Conservation (phyloP, 768 basidiomycete genomes). For the Boletales sp. region DNA sequence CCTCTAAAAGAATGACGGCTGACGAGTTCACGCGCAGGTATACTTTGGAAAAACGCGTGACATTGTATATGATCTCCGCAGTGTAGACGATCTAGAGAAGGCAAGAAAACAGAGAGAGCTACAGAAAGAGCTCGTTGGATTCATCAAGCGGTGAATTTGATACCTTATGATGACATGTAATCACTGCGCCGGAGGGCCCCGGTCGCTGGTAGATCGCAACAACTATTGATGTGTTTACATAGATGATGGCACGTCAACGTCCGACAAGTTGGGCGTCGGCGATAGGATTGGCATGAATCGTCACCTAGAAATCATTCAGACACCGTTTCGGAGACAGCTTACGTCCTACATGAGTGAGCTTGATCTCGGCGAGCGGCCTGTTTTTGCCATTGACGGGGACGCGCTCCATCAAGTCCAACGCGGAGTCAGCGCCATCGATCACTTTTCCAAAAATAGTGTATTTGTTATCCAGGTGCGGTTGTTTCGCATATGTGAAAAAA, state of each 20-base stretch:
- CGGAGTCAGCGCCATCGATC: slow-evolving; percentile 96
- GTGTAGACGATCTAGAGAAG: slow-evolving; percentile 80
- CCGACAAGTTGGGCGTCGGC: slow-evolving; percentile 59
- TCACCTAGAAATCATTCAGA: slow-evolving; percentile 46
- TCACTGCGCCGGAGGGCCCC: slow-evolving; percentile 1
- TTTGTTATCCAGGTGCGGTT: slow-evolving; percentile 90
- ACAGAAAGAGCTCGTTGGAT: slow-evolving; percentile 86
- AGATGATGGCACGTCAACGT: slow-evolving; percentile 15
- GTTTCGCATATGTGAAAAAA: slow-evolving; percentile 89
- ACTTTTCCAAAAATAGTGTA: slow-evolving; percentile 95
- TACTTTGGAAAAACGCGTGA: slow-evolving; percentile 98
- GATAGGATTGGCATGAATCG: slow-evolving; percentile 93
- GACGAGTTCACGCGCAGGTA: slow-evolving; percentile 45
- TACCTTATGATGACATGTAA: slow-evolving; percentile 13
- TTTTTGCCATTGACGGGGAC: slow-evolving; percentile 90
- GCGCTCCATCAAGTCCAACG: slow-evolving; percentile 90
- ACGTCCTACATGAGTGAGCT: slow-evolving; percentile 64
- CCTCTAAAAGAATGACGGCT: slow-evolving; percentile 2
- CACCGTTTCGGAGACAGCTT: neutral
- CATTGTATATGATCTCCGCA: slow-evolving; percentile 88
- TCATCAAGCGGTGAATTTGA: slow-evolving; percentile 62
- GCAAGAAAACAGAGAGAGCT: slow-evolving; percentile 77
- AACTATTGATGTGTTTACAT: neutral
- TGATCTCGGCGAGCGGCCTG: slow-evolving; percentile 82
- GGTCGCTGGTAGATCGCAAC: neutral